phyloP scores from a whole-genome alignment of 2,329 filamentous ascomycete genomes.

The Stagonosporopsis chrysanthemi region DNA sequence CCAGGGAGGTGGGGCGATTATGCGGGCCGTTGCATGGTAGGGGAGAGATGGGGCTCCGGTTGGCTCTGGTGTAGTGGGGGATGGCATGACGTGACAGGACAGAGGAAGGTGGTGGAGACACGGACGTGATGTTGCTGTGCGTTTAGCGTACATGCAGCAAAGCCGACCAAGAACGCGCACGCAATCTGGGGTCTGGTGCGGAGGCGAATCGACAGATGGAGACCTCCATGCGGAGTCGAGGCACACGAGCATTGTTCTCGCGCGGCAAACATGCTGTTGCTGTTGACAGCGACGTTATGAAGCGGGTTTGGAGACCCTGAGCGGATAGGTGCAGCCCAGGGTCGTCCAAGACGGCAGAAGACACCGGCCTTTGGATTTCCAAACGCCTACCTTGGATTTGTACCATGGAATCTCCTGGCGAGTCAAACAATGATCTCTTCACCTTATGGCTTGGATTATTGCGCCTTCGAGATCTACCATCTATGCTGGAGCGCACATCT shows the following conservation, averaged over 20 bases:
- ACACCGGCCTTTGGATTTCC: slow-evolving; percentile 1
- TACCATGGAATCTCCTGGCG: not conserved
- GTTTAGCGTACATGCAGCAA: not conserved
- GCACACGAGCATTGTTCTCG: slow-evolving; percentile 3
- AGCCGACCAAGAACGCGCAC: not conserved
- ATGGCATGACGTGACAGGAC: slow-evolving; percentile 3
- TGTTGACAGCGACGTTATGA: not conserved
- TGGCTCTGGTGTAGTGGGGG: not conserved
- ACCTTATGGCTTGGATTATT: not conserved
- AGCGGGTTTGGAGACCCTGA: not conserved
- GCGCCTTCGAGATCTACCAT: not conserved
- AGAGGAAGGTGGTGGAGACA: not conserved
- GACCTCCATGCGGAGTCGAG: not conserved
- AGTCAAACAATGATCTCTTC: not conserved
- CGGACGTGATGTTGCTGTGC: slow-evolving; percentile 7
- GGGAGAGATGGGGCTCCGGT: not conserved
- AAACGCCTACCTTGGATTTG: slow-evolving; percentile 3
- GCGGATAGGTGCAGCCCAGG: slow-evolving; percentile 12
- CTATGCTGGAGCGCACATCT: not conserved
- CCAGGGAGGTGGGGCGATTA: slow-evolving; percentile 1
- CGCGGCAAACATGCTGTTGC: not conserved
- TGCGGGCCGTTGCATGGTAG: slow-evolving; percentile 5
- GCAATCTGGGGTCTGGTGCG: slow-evolving; percentile 3
- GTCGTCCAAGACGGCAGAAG: slow-evolving; percentile 10
- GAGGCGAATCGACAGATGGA: slow-evolving; percentile 1